These are phyloP conservation scores for Henckelia pumila DNA, from an alignment of 257 asterid genomes.

Conservation along the genomic window DNA sequence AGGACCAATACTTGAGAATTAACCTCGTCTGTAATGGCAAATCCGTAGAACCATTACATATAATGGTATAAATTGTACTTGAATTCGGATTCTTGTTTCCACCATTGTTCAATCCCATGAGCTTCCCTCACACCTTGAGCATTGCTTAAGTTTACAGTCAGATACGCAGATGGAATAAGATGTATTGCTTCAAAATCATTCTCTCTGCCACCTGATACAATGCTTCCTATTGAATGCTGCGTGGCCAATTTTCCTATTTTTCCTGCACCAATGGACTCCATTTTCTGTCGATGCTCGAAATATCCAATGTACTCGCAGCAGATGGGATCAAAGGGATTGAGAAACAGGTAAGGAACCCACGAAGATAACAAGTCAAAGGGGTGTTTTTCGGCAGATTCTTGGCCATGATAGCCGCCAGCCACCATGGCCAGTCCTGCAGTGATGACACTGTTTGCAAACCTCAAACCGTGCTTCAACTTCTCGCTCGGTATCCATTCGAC, in stretches of 20 bases:
- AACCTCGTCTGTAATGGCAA: too few relatives aligned
- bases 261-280: conserved; percentile 51
- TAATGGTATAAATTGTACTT: conserved; percentile 18
- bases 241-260: conserved; percentile 59
- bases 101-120: too few relatives aligned
- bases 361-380: conserved; percentile 38
- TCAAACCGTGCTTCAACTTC: conserved; percentile 50
- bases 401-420: conserved; percentile 16
- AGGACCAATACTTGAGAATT: too few relatives aligned
- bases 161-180: conserved; percentile 63
- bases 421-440: conserved; percentile 64
- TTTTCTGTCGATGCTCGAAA: conserved; percentile 63
- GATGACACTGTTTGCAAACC: conserved; percentile 47
- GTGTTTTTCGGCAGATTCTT: conserved; percentile 21
- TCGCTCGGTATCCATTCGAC: conserved; percentile 43
- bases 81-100: too few relatives aligned
- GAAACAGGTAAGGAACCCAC: conserved; percentile 72
- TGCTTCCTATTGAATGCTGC: conserved; percentile 53
- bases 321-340: conserved; percentile 60
- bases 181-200: conserved; percentile 56
- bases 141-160: conserved; percentile 32
- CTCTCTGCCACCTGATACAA: conserved; percentile 41
- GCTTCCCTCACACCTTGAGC: too few relatives aligned
- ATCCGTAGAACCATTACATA: conserved; percentile 14
- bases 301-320: conserved; percentile 63